phyloP scores from a whole-genome alignment of 2,329 filamentous ascomycete species.

The Colletotrichum filicis region DNA sequence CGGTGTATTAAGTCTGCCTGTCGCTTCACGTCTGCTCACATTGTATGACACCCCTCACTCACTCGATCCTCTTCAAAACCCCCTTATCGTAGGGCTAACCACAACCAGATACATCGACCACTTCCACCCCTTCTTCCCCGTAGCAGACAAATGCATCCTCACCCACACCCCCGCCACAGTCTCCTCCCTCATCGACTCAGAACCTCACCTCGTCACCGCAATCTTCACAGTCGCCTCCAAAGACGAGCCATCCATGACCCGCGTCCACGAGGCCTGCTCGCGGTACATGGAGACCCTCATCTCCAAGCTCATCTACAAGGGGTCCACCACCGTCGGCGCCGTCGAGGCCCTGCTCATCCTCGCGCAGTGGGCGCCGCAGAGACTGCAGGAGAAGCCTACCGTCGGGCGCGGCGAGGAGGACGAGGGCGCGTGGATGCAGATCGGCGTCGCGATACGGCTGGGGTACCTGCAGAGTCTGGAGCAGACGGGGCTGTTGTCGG shows the following conservation, averaged over 20 bases:
- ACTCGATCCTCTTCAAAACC: slow-evolving; percentile 35
- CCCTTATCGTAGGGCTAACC: neutral
- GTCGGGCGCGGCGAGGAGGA: slow-evolving; percentile 80
- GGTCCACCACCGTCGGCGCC: slow-evolving; percentile 75
- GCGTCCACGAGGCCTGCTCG: slow-evolving; percentile 73
- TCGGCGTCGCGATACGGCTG: slow-evolving; percentile 75
- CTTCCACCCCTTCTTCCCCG: slow-evolving; percentile 77
- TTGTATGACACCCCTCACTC: slow-evolving; percentile 37
- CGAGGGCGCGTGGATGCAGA: slow-evolving; percentile 81
- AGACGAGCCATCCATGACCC: slow-evolving; percentile 72
- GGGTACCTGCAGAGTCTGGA: slow-evolving; percentile 78
- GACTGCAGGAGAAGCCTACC: slow-evolving; percentile 68
- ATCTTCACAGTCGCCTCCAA: slow-evolving; percentile 78
- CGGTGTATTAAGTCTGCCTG: slow-evolving; percentile 42
- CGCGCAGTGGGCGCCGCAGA: slow-evolving; percentile 79
- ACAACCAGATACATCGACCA: slow-evolving; percentile 67
- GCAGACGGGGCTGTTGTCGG: slow-evolving; percentile 70
- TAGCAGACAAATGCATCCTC: slow-evolving; percentile 71
- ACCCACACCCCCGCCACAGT: slow-evolving; percentile 66
- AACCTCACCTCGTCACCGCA: slow-evolving; percentile 76
- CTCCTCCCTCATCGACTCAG: slow-evolving; percentile 62
- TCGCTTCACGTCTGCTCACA: slow-evolving; percentile 19
- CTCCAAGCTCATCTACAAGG: slow-evolving; percentile 73
- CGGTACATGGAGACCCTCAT: slow-evolving; percentile 77
- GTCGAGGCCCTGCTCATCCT: slow-evolving; percentile 77